Base-by-base conservation (phyloP, 192 early-diverging fungal genomes). In the Entomortierella lignicola region DNA sequence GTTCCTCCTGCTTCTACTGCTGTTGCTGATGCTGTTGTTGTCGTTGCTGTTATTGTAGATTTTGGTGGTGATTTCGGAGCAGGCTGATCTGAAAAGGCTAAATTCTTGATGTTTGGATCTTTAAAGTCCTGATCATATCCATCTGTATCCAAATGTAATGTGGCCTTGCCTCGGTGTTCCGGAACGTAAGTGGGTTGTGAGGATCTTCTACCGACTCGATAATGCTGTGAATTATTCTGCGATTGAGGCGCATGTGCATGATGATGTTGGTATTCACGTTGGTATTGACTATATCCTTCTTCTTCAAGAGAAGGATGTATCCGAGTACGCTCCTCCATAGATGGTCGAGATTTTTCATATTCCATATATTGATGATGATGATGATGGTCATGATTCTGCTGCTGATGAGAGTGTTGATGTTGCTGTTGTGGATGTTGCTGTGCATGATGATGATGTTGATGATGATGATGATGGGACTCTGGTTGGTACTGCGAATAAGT, bases 161-260 rank as follows among this genome's bases (percentile, higher is more conserved):
- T 77, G 55, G 54, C 4, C 17, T 39, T 15, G 20, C 21, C 44
- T 30, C 60, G 42, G 10, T 61, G 41, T 31, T 61, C 81, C 67
- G 83, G 82, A 34, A 77, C 71, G 67, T 82, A 84, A 52, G 68
- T 72, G 77, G 81, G 63, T 5, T 75, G 71, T n/a, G 69, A 80
- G 18, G 77, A 53, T 8, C 60, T 21, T 27, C 60, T 61, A 2
- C 43, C 60, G 52, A 8, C 64, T 55, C 2, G 81, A 39, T 51
- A 51, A 43, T 53, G 63, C 48, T 60, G 80, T 63, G 12, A 50
- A 42, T 6, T 71, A 71, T 4, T 81, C 57, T n/a, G 81, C 6
- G 21, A 23, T 23, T 60, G 41, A 1, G 32, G 58, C 11, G n/a
- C 10, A 15, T 60, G 1, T 43, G 2, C 21, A 20, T 60, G 58